Evolutionary conservation across 179 eudicot species (phyloP).

Genomic region (Beta macrorhiza): DNA sequence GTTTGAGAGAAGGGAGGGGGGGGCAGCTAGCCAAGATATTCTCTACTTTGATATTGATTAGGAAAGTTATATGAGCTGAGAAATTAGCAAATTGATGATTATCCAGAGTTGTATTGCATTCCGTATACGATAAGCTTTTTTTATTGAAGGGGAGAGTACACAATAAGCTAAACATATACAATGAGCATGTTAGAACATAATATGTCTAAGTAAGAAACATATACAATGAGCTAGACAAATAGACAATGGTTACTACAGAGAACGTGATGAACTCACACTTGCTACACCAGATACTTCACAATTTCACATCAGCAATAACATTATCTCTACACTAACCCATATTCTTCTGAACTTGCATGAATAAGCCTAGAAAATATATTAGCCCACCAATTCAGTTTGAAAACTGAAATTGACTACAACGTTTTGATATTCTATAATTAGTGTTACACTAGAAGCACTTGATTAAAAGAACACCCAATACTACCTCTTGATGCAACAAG

Average conservation of each 20-base stretch:
- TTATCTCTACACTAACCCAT: not conserved
- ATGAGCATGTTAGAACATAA: not conserved
- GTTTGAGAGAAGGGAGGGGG: not conserved
- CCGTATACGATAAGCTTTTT: no score
- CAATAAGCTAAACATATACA: no score
- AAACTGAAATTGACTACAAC: not conserved
- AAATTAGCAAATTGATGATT: no score
- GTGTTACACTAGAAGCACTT: not conserved
- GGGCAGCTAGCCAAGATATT: not conserved
- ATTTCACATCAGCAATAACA: not conserved
- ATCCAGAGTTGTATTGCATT: no score
- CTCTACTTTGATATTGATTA: no score
- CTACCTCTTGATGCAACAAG: constrained; percentile 6
- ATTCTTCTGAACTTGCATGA: not conserved
- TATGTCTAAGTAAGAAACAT: not conserved
- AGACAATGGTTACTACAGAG: not conserved
- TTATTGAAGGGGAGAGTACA: no score
- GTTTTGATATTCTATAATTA: not conserved
- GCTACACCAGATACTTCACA: not conserved
- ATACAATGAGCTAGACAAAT: not conserved
- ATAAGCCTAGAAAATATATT: not conserved
- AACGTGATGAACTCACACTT: not conserved
- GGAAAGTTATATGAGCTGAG: no score
- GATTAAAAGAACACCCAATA: not conserved
- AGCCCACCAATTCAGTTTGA: not conserved